A percentile compares a stretch with the other conserved stretches of the same genome.
These are phyloP conservation scores for Platanthera zijinensis DNA, from an alignment of 106 monocot species.

Conservation along the genomic window DNA sequence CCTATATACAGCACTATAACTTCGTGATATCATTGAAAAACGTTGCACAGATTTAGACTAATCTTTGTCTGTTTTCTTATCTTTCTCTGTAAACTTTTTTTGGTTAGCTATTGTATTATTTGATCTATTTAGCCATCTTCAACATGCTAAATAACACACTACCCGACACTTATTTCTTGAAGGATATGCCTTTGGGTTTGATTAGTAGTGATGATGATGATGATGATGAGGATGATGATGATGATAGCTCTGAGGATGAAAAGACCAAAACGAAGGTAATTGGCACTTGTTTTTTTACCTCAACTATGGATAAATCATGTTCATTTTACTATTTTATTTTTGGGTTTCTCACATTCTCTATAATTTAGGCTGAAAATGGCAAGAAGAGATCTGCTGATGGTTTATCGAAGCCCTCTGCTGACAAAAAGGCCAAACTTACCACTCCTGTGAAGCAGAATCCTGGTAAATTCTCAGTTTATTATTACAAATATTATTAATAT, in stretches of 20 bases:
- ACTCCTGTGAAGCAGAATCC: constrained; percentile 2
- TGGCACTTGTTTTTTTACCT: constrained; percentile 2
- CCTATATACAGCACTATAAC: too few relatives aligned
- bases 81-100: not conserved
- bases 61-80: too few relatives aligned
- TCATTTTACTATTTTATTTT: not conserved
- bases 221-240: constrained; percentile 25
- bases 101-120: not conserved
- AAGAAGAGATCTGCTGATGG: constrained; percentile 17
- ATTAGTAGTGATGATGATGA: constrained; percentile 37
- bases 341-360: not conserved
- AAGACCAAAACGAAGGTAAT: constrained; percentile 30
- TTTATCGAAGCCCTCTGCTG: constrained; percentile 12
- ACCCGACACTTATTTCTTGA: not conserved
- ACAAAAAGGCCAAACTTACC: constrained; percentile 16
- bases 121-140: too few relatives aligned
- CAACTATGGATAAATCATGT: not conserved
- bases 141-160: not conserved
- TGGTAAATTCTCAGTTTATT: not conserved
- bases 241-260: constrained; percentile 50
- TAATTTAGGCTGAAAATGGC: constrained; percentile 15
- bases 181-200: constrained; percentile 32
- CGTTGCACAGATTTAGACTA: too few relatives aligned
- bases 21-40: too few relatives aligned
- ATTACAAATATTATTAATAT: not conserved